Base-by-base conservation (phyloP, 495 filamentous ascomycete species). In the Usnea hakonensis region DNA sequence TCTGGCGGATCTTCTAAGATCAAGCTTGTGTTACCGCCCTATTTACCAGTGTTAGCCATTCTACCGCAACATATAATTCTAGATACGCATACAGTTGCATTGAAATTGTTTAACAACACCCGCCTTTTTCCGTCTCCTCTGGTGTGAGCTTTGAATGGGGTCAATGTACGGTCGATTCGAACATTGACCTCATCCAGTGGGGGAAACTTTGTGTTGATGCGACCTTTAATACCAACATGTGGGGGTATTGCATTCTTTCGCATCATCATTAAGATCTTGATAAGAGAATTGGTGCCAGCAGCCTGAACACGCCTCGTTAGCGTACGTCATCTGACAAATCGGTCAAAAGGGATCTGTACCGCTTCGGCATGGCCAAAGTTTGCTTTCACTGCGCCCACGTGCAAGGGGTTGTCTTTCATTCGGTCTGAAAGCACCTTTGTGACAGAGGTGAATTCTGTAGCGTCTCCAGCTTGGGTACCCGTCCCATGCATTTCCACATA, bases 401-500 rank as follows among this genome's bases (percentile, higher is more conserved):
- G 38, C 13, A 78, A 63, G 8, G 67, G 66, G 11, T 69, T 57
- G n/a, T 63, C 46, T n/a, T 52, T 52, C 21, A 35, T 66, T 28
- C 65, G 65, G 10, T 55, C 8, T 1, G 73, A 66, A 40, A 74
- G 72, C 3, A 74, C 64, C 6, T 71, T 59, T 4, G 54, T 56
- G 14, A 78, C 70, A 2, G 70, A 70, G 0, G 57, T 1, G 33
- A 72, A 69, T 44, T 80, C 77, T 2, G 52, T 63, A 8, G 57
- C 52, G 55, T 80, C 77, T 5, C 77, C 78, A 11, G 73, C 76
- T 62, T 78, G 75, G 1, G 77, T 79, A 0, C 78, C 78, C 6
- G 78, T 80, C 0, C 78, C 78, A 58, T 80, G 78, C 63, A 78
- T 65, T 67, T 86, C 83, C 2, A 83, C 78, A 64, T 78, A 82